phyloP scores from a whole-genome alignment of 2,329 filamentous ascomycete genomes.

The Ophiostoma sp. region DNA sequence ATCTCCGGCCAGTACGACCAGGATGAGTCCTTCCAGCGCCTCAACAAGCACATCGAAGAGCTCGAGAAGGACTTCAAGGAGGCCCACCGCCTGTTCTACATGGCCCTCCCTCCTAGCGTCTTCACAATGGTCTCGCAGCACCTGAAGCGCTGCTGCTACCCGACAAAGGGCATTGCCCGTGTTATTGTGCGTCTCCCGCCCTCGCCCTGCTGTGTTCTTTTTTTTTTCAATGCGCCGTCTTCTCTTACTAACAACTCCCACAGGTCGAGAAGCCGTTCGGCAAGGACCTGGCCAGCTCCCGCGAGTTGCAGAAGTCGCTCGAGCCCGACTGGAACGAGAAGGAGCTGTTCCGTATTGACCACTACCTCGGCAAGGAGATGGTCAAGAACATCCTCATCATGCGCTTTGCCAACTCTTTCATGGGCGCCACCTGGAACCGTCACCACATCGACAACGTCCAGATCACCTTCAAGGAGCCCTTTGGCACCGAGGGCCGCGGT shows the following conservation, averaged over 20 bases:
- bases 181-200: constrained; percentile 67
- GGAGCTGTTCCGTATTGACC: constrained; percentile 98
- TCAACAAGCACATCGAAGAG: constrained; percentile 82
- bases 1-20: constrained; percentile 97
- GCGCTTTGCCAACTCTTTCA: constrained; percentile 97
- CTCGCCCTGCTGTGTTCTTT: background rate
- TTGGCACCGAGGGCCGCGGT: constrained; percentile 94
- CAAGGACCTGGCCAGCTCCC: constrained; percentile 91
- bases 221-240: background rate
- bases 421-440: constrained; percentile 97
- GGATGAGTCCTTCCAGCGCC: constrained; percentile 86
- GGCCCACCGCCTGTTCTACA: constrained; percentile 95
- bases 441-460: constrained; percentile 99
- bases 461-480: constrained; percentile 99
- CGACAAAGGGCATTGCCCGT: constrained; percentile 82
- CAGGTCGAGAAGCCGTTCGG: constrained; percentile 99
- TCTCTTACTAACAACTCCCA: background rate
- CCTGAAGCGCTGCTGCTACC: constrained; percentile 96
- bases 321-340: constrained; percentile 99
- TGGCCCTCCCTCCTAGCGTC: constrained; percentile 95
- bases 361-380: constrained; percentile 99
- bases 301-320: constrained; percentile 90
- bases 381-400: constrained; percentile 99
- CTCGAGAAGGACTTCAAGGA: constrained; percentile 80
- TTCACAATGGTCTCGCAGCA: constrained; percentile 98